Conservation (phyloP, 164 flowering plant species). For the Brasenia schreberi region DNA sequence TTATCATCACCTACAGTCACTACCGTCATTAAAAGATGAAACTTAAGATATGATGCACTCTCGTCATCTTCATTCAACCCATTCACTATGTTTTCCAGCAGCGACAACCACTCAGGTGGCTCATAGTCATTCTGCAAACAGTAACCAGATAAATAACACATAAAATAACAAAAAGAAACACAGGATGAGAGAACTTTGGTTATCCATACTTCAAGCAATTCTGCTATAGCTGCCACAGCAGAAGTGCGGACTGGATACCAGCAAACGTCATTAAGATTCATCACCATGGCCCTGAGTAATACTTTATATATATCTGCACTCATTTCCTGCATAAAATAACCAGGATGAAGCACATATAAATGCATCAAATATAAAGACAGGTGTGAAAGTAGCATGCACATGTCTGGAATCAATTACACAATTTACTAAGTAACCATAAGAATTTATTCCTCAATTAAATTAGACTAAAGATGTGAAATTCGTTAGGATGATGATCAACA, state of each 20-base stretch:
- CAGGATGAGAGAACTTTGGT: not conserved
- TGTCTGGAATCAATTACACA: no score
- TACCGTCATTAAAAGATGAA: constrained; percentile 50
- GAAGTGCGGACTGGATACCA: constrained; percentile 69
- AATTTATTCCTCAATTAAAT: no score
- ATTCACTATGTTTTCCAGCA: constrained; percentile 43
- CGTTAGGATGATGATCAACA: no score
- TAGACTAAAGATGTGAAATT: no score
- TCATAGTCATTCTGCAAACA: constrained; percentile 52
- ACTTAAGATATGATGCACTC: constrained; percentile 29
- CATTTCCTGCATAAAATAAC: constrained; percentile 40
- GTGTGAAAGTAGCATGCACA: no score
- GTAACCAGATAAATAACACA: not conserved
- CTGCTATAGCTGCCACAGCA: constrained; percentile 68
- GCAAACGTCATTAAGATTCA: constrained; percentile 36
- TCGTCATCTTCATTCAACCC: constrained; percentile 39
- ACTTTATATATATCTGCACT: constrained; percentile 46
- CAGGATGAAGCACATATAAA: no score
- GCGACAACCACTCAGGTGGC: constrained; percentile 75
- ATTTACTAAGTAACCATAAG: no score
- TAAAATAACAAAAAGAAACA: not conserved
- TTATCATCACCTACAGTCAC: constrained; percentile 50
- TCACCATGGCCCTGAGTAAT: constrained; percentile 46
- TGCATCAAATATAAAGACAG: no score
- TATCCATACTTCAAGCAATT: constrained; percentile 49